These are phyloP conservation scores for Tubosaeta sp. DNA, from an alignment of 768 basidiomycete genomes.

Conservation along the genomic window DNA sequence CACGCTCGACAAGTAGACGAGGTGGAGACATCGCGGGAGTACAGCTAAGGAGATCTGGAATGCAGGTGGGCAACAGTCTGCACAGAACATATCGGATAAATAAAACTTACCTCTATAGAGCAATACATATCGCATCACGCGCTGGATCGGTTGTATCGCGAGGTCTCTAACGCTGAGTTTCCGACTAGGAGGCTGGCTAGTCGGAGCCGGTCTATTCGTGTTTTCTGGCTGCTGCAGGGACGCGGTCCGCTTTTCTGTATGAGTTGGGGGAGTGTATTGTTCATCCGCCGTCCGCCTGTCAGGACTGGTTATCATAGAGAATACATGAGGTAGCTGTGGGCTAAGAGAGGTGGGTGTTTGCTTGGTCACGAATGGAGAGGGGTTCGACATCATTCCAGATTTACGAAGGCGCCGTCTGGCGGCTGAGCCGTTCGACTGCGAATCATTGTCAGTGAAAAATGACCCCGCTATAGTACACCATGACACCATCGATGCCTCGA, in stretches of 20 bases:
- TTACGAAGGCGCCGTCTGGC: constrained; percentile 25
- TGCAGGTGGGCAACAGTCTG: constrained; percentile 1
- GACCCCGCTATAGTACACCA: constrained; percentile 38
- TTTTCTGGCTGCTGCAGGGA: constrained; percentile 1
- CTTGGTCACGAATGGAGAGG: constrained; percentile 5
- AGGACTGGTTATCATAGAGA: constrained; percentile 5
- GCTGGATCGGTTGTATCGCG: constrained; percentile 59
- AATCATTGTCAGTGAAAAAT: constrained; percentile 35
- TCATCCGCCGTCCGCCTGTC: constrained; percentile 4
- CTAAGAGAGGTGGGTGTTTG: constrained; percentile 2
- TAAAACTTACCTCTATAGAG: constrained; percentile 49
- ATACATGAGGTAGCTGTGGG: constrained; percentile 11
- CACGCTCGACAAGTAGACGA: constrained; percentile 50
- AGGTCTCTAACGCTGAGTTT: constrained; percentile 47
- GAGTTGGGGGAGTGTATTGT: not conserved
- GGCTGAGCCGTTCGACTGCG: constrained; percentile 6
- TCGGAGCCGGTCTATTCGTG: not conserved
- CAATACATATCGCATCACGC: constrained; percentile 60
- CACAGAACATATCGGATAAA: constrained; percentile 1
- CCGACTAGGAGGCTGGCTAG: constrained; percentile 11
- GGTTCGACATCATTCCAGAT: constrained; percentile 6
- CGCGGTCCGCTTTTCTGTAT: constrained; percentile 2
- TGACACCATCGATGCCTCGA: constrained; percentile 52
- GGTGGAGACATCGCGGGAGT: constrained; percentile 48
- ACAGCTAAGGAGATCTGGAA: constrained; percentile 46